phyloP scores from a whole-genome alignment of 495 filamentous ascomycete species.

The Penicillium pancosmium region DNA sequence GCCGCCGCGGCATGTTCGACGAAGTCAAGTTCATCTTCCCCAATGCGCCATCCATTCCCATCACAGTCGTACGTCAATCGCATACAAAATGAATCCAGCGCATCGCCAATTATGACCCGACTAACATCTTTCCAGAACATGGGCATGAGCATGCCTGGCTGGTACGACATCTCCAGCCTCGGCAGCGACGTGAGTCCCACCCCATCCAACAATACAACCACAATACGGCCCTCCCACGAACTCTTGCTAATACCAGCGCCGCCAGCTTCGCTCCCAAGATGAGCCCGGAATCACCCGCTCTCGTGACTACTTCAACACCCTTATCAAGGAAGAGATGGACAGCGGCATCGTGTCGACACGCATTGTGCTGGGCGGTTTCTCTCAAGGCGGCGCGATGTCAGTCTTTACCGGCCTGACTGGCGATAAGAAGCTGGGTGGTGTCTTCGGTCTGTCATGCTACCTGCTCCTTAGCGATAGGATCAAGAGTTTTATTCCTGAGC shows the following conservation, averaged over 20 bases:
- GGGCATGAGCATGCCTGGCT: slow-evolving; percentile 85
- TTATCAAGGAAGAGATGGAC: slow-evolving; percentile 82
- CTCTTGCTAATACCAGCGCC: slow-evolving; percentile 32
- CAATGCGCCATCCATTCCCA: slow-evolving; percentile 86
- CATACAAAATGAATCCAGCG: neutral
- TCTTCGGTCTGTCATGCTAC: slow-evolving; percentile 85
- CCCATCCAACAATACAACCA: neutral
- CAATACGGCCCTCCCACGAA: slow-evolving; percentile 20
- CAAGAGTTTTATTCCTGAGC: slow-evolving; percentile 62
- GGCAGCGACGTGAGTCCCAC: slow-evolving; percentile 41
- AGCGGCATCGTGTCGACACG: slow-evolving; percentile 80
- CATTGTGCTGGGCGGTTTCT: slow-evolving; percentile 79
- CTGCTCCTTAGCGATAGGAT: slow-evolving; percentile 75
- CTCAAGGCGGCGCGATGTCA: slow-evolving; percentile 63
- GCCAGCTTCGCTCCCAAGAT: slow-evolving; percentile 59
- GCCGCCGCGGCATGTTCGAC: slow-evolving; percentile 77
- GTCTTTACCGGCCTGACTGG: slow-evolving; percentile 71
- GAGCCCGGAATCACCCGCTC: slow-evolving; percentile 77
- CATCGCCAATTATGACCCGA: neutral
- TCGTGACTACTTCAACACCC: slow-evolving; percentile 71
- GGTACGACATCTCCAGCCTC: slow-evolving; percentile 83
- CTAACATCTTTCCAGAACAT: slow-evolving; percentile 56
- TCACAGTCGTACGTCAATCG: slow-evolving; percentile 68
- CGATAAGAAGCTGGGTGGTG: slow-evolving; percentile 77
- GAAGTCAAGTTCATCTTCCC: slow-evolving; percentile 94